A percentile compares a stretch with the other conserved stretches of the same genome.
These are phyloP conservation scores for Salicornia ramosissima DNA, from an alignment of 148 eudicot genomes.

Conservation along the genomic window DNA sequence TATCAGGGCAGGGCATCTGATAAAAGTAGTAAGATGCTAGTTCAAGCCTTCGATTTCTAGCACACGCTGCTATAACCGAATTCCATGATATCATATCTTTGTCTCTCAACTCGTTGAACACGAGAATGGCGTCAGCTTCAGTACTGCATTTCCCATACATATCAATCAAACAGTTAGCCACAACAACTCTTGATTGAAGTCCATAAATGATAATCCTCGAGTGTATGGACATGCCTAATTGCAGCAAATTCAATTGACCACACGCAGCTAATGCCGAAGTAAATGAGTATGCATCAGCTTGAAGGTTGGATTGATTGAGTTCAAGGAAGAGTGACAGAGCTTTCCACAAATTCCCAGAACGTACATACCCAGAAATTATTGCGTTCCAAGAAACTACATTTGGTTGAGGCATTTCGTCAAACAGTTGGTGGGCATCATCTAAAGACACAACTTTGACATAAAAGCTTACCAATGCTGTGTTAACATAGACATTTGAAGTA, in stretches of 20 bases:
- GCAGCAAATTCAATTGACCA: conserved; percentile 45
- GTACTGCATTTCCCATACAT: conserved; percentile 74
- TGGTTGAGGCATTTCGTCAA: conserved; percentile 63
- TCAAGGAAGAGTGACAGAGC: conserved; percentile 51
- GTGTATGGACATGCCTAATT: conserved; percentile 56
- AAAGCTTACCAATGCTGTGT: conserved; percentile 48
- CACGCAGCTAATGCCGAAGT: conserved; percentile 62
- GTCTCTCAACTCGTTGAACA: conserved; percentile 36
- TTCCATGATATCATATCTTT: conserved; percentile 78
- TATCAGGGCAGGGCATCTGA: conserved; percentile 63
- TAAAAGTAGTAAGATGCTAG: conserved; percentile 44
- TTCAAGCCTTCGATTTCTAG: conserved; percentile 48
- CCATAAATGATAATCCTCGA: conserved; percentile 54
- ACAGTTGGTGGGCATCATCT: conserved; percentile 49
- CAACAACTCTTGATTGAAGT: conserved; percentile 39
- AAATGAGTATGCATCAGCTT: conserved; percentile 57
- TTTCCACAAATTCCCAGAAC: conserved; percentile 44
- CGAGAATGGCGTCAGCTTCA: conserved; percentile 37
- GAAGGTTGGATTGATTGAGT: conserved; percentile 39
- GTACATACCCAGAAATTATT: conserved; percentile 75
- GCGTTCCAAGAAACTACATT: conserved; percentile 76
- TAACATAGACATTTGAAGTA: conserved; percentile 38
- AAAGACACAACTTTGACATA: conserved; percentile 47
- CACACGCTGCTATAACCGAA: conserved; percentile 68
- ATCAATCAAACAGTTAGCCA: conserved; percentile 72